phyloP scores from a whole-genome alignment of 768 basidiomycete species.

The Lactarius indigo region DNA sequence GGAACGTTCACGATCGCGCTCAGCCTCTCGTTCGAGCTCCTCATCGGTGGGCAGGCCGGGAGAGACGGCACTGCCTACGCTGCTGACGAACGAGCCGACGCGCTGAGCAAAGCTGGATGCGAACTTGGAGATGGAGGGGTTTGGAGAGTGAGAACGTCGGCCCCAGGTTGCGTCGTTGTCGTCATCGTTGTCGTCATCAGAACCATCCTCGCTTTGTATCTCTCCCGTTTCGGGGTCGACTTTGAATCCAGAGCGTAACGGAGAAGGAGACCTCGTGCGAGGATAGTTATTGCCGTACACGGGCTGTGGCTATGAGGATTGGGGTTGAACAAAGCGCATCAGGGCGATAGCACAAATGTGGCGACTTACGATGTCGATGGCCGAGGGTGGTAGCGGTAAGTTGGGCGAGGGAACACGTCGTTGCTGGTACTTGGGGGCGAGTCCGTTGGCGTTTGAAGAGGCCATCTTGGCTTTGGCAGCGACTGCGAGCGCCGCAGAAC shows the following conservation, averaged over 20 bases:
- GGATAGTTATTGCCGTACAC: constrained; percentile 36
- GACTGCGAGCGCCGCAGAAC: background rate
- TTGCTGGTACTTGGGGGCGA: constrained; percentile 31
- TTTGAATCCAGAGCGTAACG: constrained; percentile 61
- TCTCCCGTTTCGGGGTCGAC: constrained; percentile 54
- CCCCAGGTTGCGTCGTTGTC: constrained; percentile 39
- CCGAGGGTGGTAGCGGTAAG: constrained; percentile 35
- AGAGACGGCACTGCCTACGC: constrained; percentile 38
- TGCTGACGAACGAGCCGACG: constrained; percentile 63
- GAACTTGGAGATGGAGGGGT: constrained; percentile 69
- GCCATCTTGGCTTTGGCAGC: constrained; percentile 28
- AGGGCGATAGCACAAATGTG: background rate
- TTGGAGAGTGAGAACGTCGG: constrained; percentile 55
- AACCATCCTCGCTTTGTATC: constrained; percentile 39
- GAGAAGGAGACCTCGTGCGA: constrained; percentile 61
- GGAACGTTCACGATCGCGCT: constrained; percentile 70
- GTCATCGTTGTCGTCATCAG: constrained; percentile 44
- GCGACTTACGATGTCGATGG: constrained; percentile 40
- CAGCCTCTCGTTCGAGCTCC: constrained; percentile 78
- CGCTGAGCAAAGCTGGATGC: constrained; percentile 73
- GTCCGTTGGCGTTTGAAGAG: constrained; percentile 30
- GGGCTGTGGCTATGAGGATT: constrained; percentile 40
- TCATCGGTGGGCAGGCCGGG: constrained; percentile 59
- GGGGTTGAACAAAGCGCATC: constrained; percentile 17
- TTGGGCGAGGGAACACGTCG: constrained; percentile 39